Evolutionary conservation across 208 protist species (phyloP), one percentile per base, ranked within the genome.

Genomic region (Tritrichomonas foetus): DNA sequence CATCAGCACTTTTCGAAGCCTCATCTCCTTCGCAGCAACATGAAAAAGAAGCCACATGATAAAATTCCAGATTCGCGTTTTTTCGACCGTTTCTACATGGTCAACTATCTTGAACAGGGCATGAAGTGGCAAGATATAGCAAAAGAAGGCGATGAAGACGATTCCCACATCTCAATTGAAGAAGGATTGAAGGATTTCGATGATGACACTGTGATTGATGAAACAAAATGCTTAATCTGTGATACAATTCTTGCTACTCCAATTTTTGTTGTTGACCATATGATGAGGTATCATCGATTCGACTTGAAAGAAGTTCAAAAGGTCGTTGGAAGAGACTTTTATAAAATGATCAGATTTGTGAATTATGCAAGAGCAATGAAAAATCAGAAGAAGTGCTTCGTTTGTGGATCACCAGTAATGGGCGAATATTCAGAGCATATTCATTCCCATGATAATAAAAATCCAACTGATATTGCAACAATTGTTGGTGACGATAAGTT

Each of bases 31-130:
- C 27, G 44, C 5, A n/a, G 2, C 44, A 36, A 84, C 22, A 84
- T 84, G 74, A 84, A 53, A 53, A 84, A 84, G 74, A 84, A 84
- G 39, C 74, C 74, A 84, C 74, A 84, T 53, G 74, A 84, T 22
- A 84, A 84, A 44, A 84, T 84, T 84, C 74, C 74, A 84, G 39
- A 84, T 53, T 8, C 9, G 9, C 27, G 41, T 1, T 47, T 53
- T 47, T 84, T 55, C 44, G 74, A 84, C 53, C 36, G 44, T 13
- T 84, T 47, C 25, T 84, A 84, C 25, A 84, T 84, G 74, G 74
- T 84, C 44, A 84, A 84, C 44, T 84, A 84, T 53, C 44, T 84
- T 1, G 74, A 84, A 84, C 41, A 84, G 53, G 74, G 39, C 11
- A 49, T 20, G 3, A 84, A 84, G 22, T 84, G 74, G 74, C 36